Conservation (phyloP, 305 asterid genomes). For the Plantago coronopus region DNA sequence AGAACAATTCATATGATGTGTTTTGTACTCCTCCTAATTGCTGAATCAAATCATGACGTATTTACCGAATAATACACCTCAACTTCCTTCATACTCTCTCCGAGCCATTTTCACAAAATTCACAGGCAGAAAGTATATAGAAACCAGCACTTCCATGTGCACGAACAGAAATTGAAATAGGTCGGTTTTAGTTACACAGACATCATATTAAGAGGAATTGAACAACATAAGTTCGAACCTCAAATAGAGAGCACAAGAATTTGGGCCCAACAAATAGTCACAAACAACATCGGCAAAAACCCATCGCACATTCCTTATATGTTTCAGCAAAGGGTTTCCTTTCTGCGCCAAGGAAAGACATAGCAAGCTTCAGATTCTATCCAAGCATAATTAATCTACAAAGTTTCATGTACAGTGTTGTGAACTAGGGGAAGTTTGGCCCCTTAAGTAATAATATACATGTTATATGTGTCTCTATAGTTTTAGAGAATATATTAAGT, state of each 20-base stretch:
- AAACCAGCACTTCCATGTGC: too few relatives aligned
- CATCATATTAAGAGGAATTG: constrained; percentile 18
- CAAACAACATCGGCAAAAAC: constrained; percentile 74
- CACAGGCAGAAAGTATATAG: too few relatives aligned
- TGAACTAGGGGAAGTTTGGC: constrained; percentile 8
- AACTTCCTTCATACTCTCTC: too few relatives aligned
- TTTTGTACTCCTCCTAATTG: too few relatives aligned
- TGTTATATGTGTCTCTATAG: neutral
- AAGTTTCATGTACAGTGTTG: neutral
- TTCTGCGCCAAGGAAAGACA: constrained; percentile 53
- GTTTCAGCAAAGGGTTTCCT: constrained; percentile 92
- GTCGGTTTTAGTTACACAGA: constrained; percentile 7
- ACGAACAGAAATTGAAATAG: neutral
- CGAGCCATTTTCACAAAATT: too few relatives aligned
- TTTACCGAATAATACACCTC: too few relatives aligned
- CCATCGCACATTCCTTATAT: constrained; percentile 91
- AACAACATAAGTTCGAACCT: constrained; percentile 45
- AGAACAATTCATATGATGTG: too few relatives aligned
- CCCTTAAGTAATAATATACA: neutral
- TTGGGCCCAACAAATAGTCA: constrained; percentile 79
- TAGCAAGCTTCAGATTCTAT: constrained; percentile 8
- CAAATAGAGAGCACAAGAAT: constrained; percentile 79
- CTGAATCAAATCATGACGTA: too few relatives aligned
- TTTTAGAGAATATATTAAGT: neutral
- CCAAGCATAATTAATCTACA: constrained; percentile 4